Evolutionary conservation across 768 basidiomycete species (phyloP), one percentile per base, ranked within the genome.

Genomic region (Kwoniella bestiolae): DNA sequence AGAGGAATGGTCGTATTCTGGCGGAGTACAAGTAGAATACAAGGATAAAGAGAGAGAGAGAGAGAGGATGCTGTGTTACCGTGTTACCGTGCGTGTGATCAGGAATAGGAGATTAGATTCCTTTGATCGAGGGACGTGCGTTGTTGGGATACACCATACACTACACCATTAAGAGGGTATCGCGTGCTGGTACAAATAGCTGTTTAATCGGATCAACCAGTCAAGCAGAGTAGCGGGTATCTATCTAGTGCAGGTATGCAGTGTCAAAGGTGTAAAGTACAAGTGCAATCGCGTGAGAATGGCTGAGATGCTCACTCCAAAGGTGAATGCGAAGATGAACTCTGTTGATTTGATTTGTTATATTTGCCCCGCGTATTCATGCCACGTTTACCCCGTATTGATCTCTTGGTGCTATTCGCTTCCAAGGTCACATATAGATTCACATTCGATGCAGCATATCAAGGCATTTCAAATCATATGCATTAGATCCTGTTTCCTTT

Each of bases 361-460:
- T n/a, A n/a, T n/a, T n/a, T n/a, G n/a, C n/a, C n/a, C n/a, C 52
- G 23, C 23, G 52, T 21, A 55, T 35, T 29, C n/a, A 34, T 55
- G 52, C 52, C 52, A 55, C 52, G 52, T 55, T 34, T 26, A 51
- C 14, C n/a, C 50, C 28, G 50, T 47, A 21, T 41, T 18, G 38
- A 41, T 41, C 38, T 41, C 38, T 16, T 41, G 38, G 14, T 0
- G 14, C 18, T 41, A 41, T 41, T 41, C 38, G 38, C 38, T 41
- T 41, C 38, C 38, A 41, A n/a, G n/a, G n/a, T n/a, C n/a, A n/a
- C n/a, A n/a, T n/a, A n/a, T n/a, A n/a, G n/a, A n/a, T n/a, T n/a
- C n/a, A n/a, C n/a, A n/a, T n/a, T n/a, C n/a, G n/a, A n/a, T 41
- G 38, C 38, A 41, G 38, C 18, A 11, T 14, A 14, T 32, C 29